A percentile compares a stretch with the other conserved stretches of the same genome.
Evolutionary conservation across 1,139 yeast species (phyloP).

Genomic region (Sugiyamaella pinicola): DNA sequence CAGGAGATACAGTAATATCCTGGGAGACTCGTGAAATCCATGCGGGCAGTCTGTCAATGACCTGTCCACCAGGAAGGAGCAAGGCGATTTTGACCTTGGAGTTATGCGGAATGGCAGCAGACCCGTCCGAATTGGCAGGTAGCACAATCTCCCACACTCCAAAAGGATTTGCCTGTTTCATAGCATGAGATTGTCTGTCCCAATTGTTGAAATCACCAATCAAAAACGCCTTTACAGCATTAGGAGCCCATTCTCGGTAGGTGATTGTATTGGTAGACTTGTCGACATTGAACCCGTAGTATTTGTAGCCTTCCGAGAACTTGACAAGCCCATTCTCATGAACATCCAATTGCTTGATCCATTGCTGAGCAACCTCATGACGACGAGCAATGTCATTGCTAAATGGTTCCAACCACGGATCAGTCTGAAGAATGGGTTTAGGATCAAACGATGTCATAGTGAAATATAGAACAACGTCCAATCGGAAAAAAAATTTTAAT

Average conservation of each 20-base stretch:
- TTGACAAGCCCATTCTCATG: slow-evolving; percentile 52
- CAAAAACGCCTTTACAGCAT: slow-evolving; percentile 70
- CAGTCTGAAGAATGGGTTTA: slow-evolving; percentile 52
- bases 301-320: slow-evolving; percentile 63
- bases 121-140: slow-evolving; percentile 51
- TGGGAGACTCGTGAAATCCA: slow-evolving; percentile 87
- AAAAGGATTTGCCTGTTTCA: slow-evolving; percentile 55
- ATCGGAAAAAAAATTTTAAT: not conserved
- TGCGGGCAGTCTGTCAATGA: slow-evolving; percentile 81
- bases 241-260: slow-evolving; percentile 87
- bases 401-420: slow-evolving; percentile 87
- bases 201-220: slow-evolving; percentile 92
- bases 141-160: slow-evolving; percentile 70
- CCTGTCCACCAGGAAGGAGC: slow-evolving; percentile 65
- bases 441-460: not conserved
- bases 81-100: slow-evolving; percentile 75
- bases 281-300: slow-evolving; percentile 75
- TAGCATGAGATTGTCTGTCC: slow-evolving; percentile 60
- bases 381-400: slow-evolving; percentile 61
- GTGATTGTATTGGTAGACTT: slow-evolving; percentile 54
- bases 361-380: slow-evolving; percentile 57
- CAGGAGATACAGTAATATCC: slow-evolving; percentile 51
- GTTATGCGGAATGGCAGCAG: slow-evolving; percentile 75
- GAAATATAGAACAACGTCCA: not conserved
- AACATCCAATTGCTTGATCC: slow-evolving; percentile 52